These are phyloP conservation scores for Cryomyces antarcticus DNA, from an alignment of 495 filamentous ascomycete genomes.

Conservation along the genomic window DNA sequence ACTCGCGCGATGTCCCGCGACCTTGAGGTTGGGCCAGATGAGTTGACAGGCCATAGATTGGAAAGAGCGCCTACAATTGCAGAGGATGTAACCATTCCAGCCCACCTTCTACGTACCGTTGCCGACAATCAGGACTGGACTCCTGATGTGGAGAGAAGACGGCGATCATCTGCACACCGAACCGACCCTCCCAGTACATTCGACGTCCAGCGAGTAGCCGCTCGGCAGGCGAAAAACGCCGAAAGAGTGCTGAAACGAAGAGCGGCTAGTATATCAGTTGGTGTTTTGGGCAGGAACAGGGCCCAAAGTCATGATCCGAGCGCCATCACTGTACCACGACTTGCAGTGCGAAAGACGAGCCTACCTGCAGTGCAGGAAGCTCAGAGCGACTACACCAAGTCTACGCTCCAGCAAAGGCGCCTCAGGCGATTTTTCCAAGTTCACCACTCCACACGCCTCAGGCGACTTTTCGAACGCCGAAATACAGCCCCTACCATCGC, in stretches of 20 bases:
- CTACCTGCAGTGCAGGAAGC: background rate
- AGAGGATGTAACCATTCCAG: slow-evolving; percentile 1
- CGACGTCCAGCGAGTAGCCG: background rate
- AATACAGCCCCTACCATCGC: background rate
- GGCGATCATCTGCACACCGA: background rate
- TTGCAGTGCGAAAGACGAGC: slow-evolving; percentile 2
- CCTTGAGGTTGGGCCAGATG: no score
- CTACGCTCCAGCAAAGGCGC: background rate
- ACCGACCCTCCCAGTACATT: background rate
- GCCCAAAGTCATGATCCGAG: background rate
- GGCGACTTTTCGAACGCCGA: background rate
- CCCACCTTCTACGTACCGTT: background rate
- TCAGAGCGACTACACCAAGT: background rate
- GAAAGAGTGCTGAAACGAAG: background rate
- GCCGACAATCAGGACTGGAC: background rate
- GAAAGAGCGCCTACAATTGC: background rate
- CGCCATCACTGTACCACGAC: background rate
- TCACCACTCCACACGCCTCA: background rate
- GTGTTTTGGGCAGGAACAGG: background rate
- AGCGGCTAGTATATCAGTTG: background rate
- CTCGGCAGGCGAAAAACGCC: background rate
- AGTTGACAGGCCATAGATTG: no score
- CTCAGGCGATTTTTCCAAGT: background rate
- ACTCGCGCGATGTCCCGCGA: no score
- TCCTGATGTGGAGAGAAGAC: background rate